Evolutionary conservation across 371 early-diverging fungal species (phyloP).

Genomic region (Gilbertella persicaria): DNA sequence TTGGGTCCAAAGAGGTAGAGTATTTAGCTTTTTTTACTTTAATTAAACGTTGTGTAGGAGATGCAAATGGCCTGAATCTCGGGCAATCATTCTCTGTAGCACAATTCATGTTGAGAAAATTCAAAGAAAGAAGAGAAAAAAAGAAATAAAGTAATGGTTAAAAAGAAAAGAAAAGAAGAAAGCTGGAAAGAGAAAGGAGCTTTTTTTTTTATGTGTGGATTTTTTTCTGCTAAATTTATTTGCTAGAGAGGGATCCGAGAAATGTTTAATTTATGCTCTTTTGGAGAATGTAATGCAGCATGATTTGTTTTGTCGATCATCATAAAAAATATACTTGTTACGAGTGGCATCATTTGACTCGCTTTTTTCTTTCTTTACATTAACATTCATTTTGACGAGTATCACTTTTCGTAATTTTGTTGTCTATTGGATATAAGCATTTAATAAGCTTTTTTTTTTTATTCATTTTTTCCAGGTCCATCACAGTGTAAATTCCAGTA

Average conservation of each 20-base stretch:
- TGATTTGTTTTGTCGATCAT: slow-evolving; percentile 3
- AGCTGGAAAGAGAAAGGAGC: not conserved
- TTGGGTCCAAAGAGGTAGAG: slow-evolving; percentile 62
- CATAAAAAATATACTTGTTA: not conserved
- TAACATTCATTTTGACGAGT: not conserved
- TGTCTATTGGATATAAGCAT: no score
- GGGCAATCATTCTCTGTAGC: slow-evolving; percentile 29
- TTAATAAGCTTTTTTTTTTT: not conserved
- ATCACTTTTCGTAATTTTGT: no score
- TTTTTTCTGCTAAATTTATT: not conserved
- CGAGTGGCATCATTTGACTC: not conserved
- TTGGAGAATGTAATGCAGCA: slow-evolving; percentile 19
- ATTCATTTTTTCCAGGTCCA: not conserved
- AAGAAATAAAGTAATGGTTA: not conserved
- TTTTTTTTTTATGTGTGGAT: not conserved
- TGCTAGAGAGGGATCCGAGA: slow-evolving; percentile 8
- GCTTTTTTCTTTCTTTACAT: not conserved
- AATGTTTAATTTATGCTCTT: slow-evolving; percentile 28
- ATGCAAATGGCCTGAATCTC: slow-evolving; percentile 26
- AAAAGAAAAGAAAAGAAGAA: slow-evolving; percentile 2
- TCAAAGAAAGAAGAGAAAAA: not conserved
- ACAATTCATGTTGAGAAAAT: slow-evolving; percentile 4
- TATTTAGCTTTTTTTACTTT: slow-evolving; percentile 37
- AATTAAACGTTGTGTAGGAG: slow-evolving; percentile 23
- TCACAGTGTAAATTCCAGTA: not conserved